Evolutionary conservation across 2,329 filamentous ascomycete species (phyloP).

Genomic region (Nigrospora oryzae): DNA sequence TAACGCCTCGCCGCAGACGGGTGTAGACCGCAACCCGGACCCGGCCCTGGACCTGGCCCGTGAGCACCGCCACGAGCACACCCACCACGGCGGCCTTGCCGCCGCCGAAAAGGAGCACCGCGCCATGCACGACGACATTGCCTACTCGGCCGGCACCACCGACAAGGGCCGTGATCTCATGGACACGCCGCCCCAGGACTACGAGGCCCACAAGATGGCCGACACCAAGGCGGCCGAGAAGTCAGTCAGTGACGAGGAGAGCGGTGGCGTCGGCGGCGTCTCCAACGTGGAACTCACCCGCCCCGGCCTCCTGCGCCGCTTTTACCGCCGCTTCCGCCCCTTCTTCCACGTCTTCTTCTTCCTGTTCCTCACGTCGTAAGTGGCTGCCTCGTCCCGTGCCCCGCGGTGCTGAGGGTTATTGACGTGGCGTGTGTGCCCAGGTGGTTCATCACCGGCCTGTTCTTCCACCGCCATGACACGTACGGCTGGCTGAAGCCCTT

Average conservation of each 20-base stretch:
- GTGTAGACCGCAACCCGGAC: conserved; percentile 13
- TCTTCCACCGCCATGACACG: conserved; percentile 61
- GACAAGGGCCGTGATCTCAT: conserved; percentile 27
- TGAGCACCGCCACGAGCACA: conserved; percentile 34
- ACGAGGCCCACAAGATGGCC: conserved; percentile 30
- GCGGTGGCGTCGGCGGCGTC: conserved; percentile 18
- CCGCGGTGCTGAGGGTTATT: neutral
- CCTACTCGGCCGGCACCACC: conserved; percentile 34
- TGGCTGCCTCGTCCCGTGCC: conserved; percentile 3
- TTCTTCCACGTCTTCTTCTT: conserved; percentile 35
- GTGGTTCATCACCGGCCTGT: conserved; percentile 32
- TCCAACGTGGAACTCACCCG: neutral
- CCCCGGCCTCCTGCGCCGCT: conserved; percentile 14
- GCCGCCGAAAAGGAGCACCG: conserved; percentile 13
- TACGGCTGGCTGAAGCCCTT: conserved; percentile 80
- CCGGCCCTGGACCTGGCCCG: conserved; percentile 23
- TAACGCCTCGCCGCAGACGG: conserved; percentile 12
- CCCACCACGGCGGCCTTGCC: conserved; percentile 28
- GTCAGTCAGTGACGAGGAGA: conserved; percentile 18
- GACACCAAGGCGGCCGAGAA: conserved; percentile 16
- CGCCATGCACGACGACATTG: conserved; percentile 30
- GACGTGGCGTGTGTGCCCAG: conserved; percentile 10
- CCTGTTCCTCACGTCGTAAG: conserved; percentile 25
- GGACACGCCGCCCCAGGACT: conserved; percentile 24
- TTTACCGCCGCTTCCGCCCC: conserved; percentile 35